Conservation (phyloP, 345 rosid species). For the Geranium rotundifolium region DNA sequence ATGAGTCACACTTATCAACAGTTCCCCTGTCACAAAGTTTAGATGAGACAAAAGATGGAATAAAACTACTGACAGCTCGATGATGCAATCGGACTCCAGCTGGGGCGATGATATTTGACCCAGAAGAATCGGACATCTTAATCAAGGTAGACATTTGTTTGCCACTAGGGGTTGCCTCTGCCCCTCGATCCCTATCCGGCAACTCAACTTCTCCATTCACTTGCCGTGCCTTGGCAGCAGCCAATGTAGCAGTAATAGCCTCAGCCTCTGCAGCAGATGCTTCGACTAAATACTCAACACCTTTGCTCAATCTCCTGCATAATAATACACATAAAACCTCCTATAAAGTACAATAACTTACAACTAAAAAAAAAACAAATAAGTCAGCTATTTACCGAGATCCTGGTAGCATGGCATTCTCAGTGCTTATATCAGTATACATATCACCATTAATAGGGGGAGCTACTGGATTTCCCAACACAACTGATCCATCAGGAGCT, state of each 20-base stretch:
- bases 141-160: constrained; percentile 52
- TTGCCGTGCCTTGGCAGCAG: constrained; percentile 97
- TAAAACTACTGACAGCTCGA: constrained; percentile 66
- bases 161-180: constrained; percentile 95
- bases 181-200: constrained; percentile 75
- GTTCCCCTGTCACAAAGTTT: constrained; percentile 1
- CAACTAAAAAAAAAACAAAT: constrained; percentile 1
- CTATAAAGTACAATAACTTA: not conserved
- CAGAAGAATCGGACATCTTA: constrained; percentile 61
- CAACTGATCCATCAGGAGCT: constrained; percentile 63
- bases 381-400: constrained; percentile 35
- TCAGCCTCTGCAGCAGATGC: constrained; percentile 99
- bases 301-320: constrained; percentile 76
- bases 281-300: constrained; percentile 91
- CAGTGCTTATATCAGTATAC: constrained; percentile 87
- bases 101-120: constrained; percentile 38
- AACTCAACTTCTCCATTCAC: constrained; percentile 81
- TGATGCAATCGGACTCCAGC: constrained; percentile 91
- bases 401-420: constrained; percentile 78
- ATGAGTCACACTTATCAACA: not conserved
- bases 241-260: constrained; percentile 93
- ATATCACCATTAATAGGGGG: constrained; percentile 90
- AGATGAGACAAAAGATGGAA: not conserved
- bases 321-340: constrained; percentile 6
- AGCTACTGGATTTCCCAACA: constrained; percentile 85